These are phyloP conservation scores for Immersiporthe knoxdaviesiana DNA, from an alignment of 2,329 filamentous ascomycete genomes.

Conservation along the genomic window DNA sequence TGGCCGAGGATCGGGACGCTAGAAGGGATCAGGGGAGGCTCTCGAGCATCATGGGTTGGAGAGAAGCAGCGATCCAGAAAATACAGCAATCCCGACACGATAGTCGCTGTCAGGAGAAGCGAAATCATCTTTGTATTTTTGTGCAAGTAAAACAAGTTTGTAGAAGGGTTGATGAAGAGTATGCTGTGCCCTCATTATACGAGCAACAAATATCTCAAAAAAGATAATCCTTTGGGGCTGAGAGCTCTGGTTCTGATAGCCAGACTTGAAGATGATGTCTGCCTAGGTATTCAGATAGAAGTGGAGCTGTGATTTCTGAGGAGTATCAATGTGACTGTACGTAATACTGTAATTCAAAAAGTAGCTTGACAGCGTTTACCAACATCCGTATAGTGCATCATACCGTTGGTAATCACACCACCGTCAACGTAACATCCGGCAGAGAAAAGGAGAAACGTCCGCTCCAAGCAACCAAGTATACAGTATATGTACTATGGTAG, in stretches of 20 bases:
- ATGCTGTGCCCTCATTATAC: not conserved
- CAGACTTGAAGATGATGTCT: not conserved
- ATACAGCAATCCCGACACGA: not conserved
- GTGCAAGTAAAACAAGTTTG: not conserved
- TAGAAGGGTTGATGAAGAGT: not conserved
- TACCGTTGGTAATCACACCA: too few relatives aligned
- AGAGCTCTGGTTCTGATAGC: not conserved
- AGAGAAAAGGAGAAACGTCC: not conserved
- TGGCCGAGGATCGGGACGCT: not conserved
- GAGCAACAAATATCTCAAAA: not conserved
- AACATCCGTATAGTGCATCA: too few relatives aligned
- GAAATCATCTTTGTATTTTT: not conserved
- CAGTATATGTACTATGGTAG: not conserved
- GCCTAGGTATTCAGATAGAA: not conserved
- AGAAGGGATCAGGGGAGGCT: not conserved
- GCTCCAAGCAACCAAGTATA: not conserved
- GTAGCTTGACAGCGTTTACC: not conserved
- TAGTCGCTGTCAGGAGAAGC: not conserved
- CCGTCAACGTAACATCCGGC: too few relatives aligned
- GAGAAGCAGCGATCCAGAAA: not conserved
- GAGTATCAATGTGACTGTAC: not conserved
- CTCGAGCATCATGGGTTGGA: not conserved
- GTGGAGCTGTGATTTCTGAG: not conserved
- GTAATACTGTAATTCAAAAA: not conserved
- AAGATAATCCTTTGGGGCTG: not conserved